Percentiles rank a stretch among this genome's conserved stretches.
Evolutionary conservation across 306 rosid genomes (phyloP).

Genomic region (Medicago lupulina): DNA sequence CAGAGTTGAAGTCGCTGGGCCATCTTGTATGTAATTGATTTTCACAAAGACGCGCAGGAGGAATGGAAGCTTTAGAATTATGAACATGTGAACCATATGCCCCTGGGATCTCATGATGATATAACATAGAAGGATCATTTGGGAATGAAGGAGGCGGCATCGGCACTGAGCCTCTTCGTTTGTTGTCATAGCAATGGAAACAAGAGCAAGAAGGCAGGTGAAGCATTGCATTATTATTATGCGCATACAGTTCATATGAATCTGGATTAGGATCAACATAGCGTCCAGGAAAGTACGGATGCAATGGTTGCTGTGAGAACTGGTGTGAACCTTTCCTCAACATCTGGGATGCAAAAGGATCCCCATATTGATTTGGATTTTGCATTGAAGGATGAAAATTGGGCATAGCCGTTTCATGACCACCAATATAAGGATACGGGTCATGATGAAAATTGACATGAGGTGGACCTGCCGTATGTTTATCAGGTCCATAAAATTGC

Average conservation of each 20-base stretch:
- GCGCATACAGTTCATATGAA: slow-evolving; percentile 60
- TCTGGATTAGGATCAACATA: slow-evolving; percentile 62
- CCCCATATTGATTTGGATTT: slow-evolving; percentile 64
- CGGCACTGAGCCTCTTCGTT: slow-evolving; percentile 57
- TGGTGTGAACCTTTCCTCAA: slow-evolving; percentile 61
- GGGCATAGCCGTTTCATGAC: slow-evolving; percentile 64
- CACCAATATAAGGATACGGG: slow-evolving; percentile 58
- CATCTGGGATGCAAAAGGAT: slow-evolving; percentile 72
- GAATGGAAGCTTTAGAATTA: slow-evolving; percentile 58
- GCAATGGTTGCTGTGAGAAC: slow-evolving; percentile 63
- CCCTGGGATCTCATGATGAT: slow-evolving; percentile 59
- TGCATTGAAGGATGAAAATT: slow-evolving; percentile 67
- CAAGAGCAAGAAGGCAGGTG: slow-evolving; percentile 91
- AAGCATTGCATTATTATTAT: slow-evolving; percentile 49
- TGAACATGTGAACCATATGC: slow-evolving; percentile 60
- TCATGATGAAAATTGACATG: slow-evolving; percentile 60
- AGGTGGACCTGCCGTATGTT: slow-evolving; percentile 61
- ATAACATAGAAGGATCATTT: slow-evolving; percentile 61
- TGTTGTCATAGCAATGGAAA: slow-evolving; percentile 74
- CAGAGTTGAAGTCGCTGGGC: slow-evolving; percentile 79
- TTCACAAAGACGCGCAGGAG: slow-evolving; percentile 51
- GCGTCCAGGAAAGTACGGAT: slow-evolving; percentile 73
- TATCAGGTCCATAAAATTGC: slow-evolving; percentile 57
- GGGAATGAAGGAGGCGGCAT: slow-evolving; percentile 58
- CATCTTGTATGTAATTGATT: slow-evolving; percentile 67